Evolutionary conservation across 306 rosid species (phyloP), one percentile per base, ranked within the genome.

Genomic region (Vigna nakashimae): DNA sequence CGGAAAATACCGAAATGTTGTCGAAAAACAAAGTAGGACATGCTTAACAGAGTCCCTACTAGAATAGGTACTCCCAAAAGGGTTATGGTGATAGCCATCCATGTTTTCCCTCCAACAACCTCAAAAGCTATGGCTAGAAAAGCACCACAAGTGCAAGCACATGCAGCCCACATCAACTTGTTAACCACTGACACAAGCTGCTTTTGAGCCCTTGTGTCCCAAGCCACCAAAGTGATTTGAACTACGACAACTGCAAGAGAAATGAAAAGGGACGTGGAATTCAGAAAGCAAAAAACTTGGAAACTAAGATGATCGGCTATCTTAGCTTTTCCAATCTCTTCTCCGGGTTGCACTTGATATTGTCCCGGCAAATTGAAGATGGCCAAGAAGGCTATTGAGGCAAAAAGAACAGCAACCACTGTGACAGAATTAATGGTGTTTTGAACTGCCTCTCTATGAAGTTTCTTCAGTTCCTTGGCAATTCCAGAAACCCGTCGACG

Each of bases 141-240:
- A 55, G 98, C 97, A 60, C 97, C 99, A 15, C 92, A 88, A 20
- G 98, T 95, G 91, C 99, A 95, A 43, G 96, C 87, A 67, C 99
- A 95, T 32, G 99, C 99, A 57, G 86, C 93, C 99, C 98, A 92
- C 99, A 95, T 92, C 13, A 95, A 80, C 86, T 92, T 95, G 87
- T 95, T 95, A 43, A 95, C 97, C 18, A 95, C 98, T 0, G 99
- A 95, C 14, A 95, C 98, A 6, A 95, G 84, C 91, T 88, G 96
- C 89, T 82, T 88, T 83, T 95, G 99, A 82, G 99, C 93, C 34
- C 91, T 74, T 0, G 99, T 95, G 84, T 95, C 98, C 99, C 99
- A 95, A 1, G 99, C 98, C 71, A 95, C 99, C 88, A 95, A 81
- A 64, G 99, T 95, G 81, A 95, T 95, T 78, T 95, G 99, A 82